Conservation (phyloP, 441 rosid species). For the Macaranga tanarius region DNA sequence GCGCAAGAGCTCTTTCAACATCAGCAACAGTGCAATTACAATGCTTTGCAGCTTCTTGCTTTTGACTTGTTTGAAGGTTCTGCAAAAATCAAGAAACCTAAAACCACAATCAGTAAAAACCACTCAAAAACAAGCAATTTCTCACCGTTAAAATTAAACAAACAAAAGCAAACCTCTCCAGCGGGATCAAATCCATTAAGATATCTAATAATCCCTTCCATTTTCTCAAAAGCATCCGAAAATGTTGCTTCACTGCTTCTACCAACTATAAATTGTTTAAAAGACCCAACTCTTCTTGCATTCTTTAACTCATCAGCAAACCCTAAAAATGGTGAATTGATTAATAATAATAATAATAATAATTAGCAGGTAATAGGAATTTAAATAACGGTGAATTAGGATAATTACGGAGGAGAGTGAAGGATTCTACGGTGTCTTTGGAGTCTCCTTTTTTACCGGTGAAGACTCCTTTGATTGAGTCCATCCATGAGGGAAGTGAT, state of each 20-base stretch:
- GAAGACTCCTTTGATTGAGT: conserved; percentile 73
- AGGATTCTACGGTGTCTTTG: conserved; percentile 42
- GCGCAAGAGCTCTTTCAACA: conserved; percentile 75
- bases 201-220: conserved; percentile 71
- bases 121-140: background rate
- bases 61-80: conserved; percentile 75
- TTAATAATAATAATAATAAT: background rate
- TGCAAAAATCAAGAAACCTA: conserved; percentile 58
- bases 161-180: conserved; percentile 72
- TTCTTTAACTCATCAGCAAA: conserved; percentile 84
- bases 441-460: conserved; percentile 61
- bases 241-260: conserved; percentile 90
- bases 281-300: conserved; percentile 63
- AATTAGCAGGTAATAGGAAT: background rate
- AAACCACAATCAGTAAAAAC: conserved; percentile 38
- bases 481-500: conserved; percentile 67
- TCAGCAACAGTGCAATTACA: conserved; percentile 81
- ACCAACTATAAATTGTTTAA: conserved; percentile 79
- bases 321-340: conserved; percentile 27
- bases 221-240: conserved; percentile 75
- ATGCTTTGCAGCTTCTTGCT: conserved; percentile 78
- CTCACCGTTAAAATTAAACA: background rate
- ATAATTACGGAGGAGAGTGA: conserved; percentile 69
- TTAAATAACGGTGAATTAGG: background rate
- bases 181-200: conserved; percentile 66